phyloP scores from a whole-genome alignment of 257 asterid species.

The Solanum okadae region DNA sequence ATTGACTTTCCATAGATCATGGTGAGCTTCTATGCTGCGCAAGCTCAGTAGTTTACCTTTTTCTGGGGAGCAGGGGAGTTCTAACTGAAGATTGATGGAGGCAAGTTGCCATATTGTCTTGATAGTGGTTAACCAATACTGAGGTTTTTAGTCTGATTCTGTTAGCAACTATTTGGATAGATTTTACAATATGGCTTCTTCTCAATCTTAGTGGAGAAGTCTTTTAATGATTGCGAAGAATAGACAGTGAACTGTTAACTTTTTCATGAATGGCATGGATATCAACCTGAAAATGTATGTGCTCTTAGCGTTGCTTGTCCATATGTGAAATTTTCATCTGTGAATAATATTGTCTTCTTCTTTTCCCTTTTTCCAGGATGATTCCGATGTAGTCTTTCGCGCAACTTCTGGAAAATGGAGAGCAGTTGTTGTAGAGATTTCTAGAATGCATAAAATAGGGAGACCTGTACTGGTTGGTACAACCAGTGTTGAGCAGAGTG shows the following conservation, averaged over 20 bases:
- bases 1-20: not conserved
- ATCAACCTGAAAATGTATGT: not conserved
- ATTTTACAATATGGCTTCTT: not conserved
- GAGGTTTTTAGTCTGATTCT: not conserved
- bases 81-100: not conserved
- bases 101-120: not conserved
- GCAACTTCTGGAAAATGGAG: constrained; percentile 91
- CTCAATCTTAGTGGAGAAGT: not conserved
- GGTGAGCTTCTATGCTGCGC: not conserved
- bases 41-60: not conserved
- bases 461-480: constrained; percentile 98
- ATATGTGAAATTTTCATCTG: not conserved
- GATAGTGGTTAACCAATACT: not conserved
- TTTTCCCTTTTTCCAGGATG: constrained; percentile 48
- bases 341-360: not conserved
- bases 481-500: constrained; percentile 99
- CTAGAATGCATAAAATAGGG: constrained; percentile 94
- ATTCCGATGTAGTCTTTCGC: constrained; percentile 92
- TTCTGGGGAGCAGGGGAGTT: not conserved
- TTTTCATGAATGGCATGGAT: not conserved
- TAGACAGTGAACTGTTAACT: not conserved
- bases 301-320: not conserved
- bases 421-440: constrained; percentile 94
- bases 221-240: not conserved
- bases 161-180: not conserved